A percentile compares a stretch with the other conserved stretches of the same genome.
phyloP scores from a whole-genome alignment of 2,329 filamentous ascomycete species.

The Aspergillus quadrilineatus region DNA sequence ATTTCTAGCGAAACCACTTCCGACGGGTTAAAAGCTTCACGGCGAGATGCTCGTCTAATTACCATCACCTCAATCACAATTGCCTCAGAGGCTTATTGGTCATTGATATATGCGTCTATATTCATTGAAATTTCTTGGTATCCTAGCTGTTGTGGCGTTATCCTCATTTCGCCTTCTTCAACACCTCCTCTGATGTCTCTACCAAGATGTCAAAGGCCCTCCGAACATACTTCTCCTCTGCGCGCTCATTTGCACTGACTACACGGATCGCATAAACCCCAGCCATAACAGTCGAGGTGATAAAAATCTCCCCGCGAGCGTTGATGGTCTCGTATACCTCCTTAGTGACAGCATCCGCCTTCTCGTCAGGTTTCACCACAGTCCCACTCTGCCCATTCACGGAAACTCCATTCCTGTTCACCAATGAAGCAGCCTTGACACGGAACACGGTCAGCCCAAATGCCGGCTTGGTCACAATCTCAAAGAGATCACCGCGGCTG shows the following conservation, averaged over 20 bases:
- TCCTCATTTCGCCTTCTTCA: not conserved
- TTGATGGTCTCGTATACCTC: constrained; percentile 75
- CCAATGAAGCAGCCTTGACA: constrained; percentile 48
- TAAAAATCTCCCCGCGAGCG: constrained; percentile 70
- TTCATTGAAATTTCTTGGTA: too few species aligned
- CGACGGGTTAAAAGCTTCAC: too few species aligned
- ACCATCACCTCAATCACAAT: too few species aligned
- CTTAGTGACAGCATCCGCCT: constrained; percentile 68
- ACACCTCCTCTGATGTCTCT: constrained; percentile 17
- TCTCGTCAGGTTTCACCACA: constrained; percentile 44
- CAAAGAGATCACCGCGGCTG: constrained; percentile 67
- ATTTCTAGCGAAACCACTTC: too few species aligned
- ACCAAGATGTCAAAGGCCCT: constrained; percentile 74
- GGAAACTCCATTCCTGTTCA: constrained; percentile 14
- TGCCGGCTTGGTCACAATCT: constrained; percentile 68
- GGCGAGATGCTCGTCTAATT: too few species aligned
- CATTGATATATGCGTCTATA: too few species aligned
- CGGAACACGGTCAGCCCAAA: constrained; percentile 80
- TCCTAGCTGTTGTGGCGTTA: too few species aligned
- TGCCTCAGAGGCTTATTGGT: too few species aligned
- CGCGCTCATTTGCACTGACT: constrained; percentile 68
- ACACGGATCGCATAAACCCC: constrained; percentile 77
- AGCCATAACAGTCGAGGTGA: constrained; percentile 74
- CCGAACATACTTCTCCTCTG: constrained; percentile 70
- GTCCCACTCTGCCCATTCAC: not conserved